A percentile compares a stretch with the other conserved stretches of the same genome.
Evolutionary conservation across 495 filamentous ascomycete species (phyloP).

Genomic region (Aspergillus egyptiacus): DNA sequence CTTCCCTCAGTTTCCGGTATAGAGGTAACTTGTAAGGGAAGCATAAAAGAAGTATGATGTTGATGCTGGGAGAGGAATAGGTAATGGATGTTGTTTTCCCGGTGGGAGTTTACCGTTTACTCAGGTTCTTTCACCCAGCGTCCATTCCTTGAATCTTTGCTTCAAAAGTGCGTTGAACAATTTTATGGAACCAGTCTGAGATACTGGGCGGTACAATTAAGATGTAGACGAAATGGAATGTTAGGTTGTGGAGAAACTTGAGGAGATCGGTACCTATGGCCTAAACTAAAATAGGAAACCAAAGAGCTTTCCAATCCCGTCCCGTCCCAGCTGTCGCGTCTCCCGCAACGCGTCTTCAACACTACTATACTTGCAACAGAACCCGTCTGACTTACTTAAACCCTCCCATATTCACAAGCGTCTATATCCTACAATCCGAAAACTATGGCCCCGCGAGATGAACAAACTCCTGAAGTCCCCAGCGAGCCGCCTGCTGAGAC

Average conservation of each 20-base stretch:
- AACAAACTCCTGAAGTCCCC: slow-evolving; percentile 17
- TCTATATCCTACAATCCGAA: background rate
- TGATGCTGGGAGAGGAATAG: no score
- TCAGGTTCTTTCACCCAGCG: no score
- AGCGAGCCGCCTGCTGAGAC: slow-evolving; percentile 48
- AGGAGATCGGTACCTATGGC: no score
- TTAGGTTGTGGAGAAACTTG: no score
- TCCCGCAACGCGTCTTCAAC: slow-evolving; percentile 5
- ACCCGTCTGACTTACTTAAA: background rate
- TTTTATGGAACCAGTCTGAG: no score
- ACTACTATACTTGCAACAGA: background rate
- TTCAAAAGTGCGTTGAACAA: no score
- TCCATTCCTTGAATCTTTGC: no score
- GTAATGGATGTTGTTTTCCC: background rate
- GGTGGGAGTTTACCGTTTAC: no score
- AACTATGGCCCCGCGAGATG: slow-evolving; percentile 16
- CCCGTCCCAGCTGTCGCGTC: slow-evolving; percentile 4
- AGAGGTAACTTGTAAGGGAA: no score
- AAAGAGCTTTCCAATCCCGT: slow-evolving; percentile 6
- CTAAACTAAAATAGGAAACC: slow-evolving; percentile 11
- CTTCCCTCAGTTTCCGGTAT: background rate
- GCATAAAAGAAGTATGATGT: background rate
- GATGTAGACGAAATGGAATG: no score
- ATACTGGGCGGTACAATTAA: no score
- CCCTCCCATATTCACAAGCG: background rate